Conservation (phyloP, 257 asterid species). For the Petrea volubilis region DNA sequence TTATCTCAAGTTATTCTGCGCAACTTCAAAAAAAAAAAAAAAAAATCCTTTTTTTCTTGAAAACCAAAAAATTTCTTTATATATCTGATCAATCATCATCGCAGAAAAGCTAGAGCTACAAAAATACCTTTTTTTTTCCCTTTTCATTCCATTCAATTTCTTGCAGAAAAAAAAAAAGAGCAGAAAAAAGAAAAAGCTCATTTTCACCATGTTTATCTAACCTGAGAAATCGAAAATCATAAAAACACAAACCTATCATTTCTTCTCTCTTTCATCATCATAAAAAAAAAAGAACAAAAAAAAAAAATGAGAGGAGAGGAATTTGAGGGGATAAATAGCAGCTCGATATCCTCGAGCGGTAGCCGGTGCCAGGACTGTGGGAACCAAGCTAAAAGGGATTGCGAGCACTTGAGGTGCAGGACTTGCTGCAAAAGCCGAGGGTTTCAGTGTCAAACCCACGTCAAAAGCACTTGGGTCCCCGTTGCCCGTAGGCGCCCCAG, state of each 20-base stretch:
- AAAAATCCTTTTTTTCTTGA: not conserved
- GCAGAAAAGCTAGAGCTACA: not conserved
- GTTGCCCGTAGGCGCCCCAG: conserved; percentile 52
- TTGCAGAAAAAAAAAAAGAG: not conserved
- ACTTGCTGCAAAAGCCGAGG: conserved; percentile 78
- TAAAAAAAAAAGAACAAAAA: not conserved
- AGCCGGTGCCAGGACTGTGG: conserved; percentile 82
- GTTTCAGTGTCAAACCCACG: conserved; percentile 71
- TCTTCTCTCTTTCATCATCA: too few species aligned
- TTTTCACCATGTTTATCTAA: not conserved
- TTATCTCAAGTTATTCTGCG: not conserved
- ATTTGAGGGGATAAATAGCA: conserved; percentile 15
- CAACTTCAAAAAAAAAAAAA: conserved; percentile 3
- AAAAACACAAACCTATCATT: not conserved
- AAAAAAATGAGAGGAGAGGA: conserved; percentile 36
- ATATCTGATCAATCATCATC: conserved; percentile 10
- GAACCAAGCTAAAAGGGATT: conserved; percentile 77
- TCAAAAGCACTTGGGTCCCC: conserved; percentile 88
- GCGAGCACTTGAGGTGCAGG: conserved; percentile 58
- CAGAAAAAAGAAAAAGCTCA: not conserved
- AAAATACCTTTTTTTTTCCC: not conserved
- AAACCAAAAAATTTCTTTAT: not conserved
- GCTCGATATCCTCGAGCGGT: conserved; percentile 24
- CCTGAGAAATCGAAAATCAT: not conserved
- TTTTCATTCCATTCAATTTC: not conserved